A percentile compares a stretch with the other conserved stretches of the same genome.
These are phyloP conservation scores for Epichloe baconii DNA, from an alignment of 2,329 filamentous ascomycete species.

Conservation along the genomic window DNA sequence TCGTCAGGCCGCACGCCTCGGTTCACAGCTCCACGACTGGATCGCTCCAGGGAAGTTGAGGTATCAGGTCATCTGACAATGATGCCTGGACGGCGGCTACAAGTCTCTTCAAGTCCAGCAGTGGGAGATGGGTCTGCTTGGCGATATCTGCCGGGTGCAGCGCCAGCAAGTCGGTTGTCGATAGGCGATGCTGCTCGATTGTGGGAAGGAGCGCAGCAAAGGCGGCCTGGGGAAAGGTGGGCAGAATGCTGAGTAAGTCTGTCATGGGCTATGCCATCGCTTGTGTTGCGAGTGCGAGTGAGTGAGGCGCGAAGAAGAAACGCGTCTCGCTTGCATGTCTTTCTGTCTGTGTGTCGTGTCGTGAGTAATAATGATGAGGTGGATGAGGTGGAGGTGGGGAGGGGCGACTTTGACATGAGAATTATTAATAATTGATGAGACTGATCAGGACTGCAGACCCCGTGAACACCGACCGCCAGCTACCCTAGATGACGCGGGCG, in stretches of 20 bases:
- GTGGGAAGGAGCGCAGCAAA: slow-evolving; percentile 66
- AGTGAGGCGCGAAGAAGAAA: too few relatives aligned
- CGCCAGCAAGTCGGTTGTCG: slow-evolving; percentile 72
- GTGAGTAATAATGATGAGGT: too few relatives aligned
- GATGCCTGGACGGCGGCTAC: slow-evolving; percentile 52
- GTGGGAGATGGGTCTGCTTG: slow-evolving; percentile 69
- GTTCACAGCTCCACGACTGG: neutral
- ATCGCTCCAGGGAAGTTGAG: slow-evolving; percentile 11
- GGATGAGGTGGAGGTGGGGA: too few relatives aligned
- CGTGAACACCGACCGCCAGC: too few relatives aligned
- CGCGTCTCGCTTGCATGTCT: too few relatives aligned
- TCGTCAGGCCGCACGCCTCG: neutral
- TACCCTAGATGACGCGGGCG: too few relatives aligned
- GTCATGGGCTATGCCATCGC: slow-evolving; percentile 45
- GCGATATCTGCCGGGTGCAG: slow-evolving; percentile 73
- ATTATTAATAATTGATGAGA: neutral
- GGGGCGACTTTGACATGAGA: neutral
- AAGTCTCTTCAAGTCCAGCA: slow-evolving; percentile 67
- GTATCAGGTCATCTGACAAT: slow-evolving; percentile 48
- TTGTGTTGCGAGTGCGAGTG: neutral
- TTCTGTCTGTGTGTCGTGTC: too few relatives aligned
- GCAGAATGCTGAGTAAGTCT: slow-evolving; percentile 73
- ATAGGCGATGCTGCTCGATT: slow-evolving; percentile 66
- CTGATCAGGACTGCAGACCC: neutral
- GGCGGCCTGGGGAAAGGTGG: slow-evolving; percentile 58